A percentile compares a stretch with the other conserved stretches of the same genome.
Conservation (phyloP, 78 protist genomes). For the Pigoraptor vietnamica region DNA sequence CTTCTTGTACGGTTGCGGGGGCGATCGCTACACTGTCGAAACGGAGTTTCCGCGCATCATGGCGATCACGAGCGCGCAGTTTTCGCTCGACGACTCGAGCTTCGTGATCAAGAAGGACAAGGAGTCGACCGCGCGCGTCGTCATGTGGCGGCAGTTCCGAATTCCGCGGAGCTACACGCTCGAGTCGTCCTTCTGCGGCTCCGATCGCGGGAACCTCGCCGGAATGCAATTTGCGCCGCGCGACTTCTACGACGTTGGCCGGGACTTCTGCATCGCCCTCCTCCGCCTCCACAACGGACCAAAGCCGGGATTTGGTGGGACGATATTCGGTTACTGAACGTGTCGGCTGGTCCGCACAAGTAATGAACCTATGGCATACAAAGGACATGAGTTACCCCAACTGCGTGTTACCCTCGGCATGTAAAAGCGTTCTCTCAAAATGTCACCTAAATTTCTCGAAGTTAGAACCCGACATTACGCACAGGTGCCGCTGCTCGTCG, state of each 20-base stretch:
- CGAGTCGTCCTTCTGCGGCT: constrained; percentile 66
- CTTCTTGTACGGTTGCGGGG: constrained; percentile 28
- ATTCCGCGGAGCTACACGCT: constrained; percentile 57
- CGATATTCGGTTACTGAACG: neutral
- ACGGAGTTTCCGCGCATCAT: constrained; percentile 15
- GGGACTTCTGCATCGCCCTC: neutral
- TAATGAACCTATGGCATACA: too few relatives aligned
- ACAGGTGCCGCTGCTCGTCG: too few relatives aligned
- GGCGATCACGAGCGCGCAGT: neutral
- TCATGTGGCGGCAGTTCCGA: constrained; percentile 35
- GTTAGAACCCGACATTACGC: too few relatives aligned
- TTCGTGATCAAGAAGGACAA: neutral
- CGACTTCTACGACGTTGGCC: neutral
- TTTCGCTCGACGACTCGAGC: constrained; percentile 13
- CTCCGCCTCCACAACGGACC: neutral
- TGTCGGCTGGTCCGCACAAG: neutral
- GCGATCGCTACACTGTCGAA: neutral
- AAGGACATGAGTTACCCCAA: too few relatives aligned
- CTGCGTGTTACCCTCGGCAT: too few relatives aligned
- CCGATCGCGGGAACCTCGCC: neutral
- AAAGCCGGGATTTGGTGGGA: neutral
- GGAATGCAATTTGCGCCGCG: neutral
- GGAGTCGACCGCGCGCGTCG: constrained; percentile 42
- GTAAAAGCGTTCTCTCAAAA: too few relatives aligned
- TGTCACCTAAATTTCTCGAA: too few relatives aligned